A percentile compares a stretch with the other conserved stretches of the same genome.
Conservation (phyloP, 805 yeast genomes). For the Schwanniomyces yamadae region DNA sequence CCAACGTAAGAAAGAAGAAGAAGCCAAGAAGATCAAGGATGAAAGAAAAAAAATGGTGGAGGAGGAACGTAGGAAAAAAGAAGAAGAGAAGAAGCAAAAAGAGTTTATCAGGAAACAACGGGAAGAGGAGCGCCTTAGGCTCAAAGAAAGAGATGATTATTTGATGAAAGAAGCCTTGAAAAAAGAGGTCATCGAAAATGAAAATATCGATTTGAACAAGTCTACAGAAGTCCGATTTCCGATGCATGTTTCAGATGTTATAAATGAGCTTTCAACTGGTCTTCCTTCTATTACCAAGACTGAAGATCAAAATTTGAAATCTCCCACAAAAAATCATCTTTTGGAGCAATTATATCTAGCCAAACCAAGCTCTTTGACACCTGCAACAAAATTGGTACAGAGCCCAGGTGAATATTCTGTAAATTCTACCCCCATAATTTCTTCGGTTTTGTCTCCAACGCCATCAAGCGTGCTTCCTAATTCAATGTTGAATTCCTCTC, state of each 20-base stretch:
- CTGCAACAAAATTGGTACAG: slow-evolving; percentile 5
- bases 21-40: slow-evolving; percentile 23
- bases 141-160: slow-evolving; percentile 8
- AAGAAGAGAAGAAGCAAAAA: slow-evolving; percentile 23
- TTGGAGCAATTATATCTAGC: slow-evolving; percentile 37
- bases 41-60: slow-evolving; percentile 24
- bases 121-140: slow-evolving; percentile 17
- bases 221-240: too few species aligned
- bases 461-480: slow-evolving; percentile 6
- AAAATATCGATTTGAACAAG: too few species aligned
- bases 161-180: too few species aligned
- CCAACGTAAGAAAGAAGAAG: slow-evolving; percentile 28
- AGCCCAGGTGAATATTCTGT: slow-evolving; percentile 7
- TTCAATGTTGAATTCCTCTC: background rate
- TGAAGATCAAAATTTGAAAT: too few species aligned
- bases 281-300: too few species aligned
- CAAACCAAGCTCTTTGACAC: slow-evolving; percentile 19
- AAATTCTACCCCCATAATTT: slow-evolving; percentile 2
- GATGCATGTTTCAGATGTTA: too few species aligned
- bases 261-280: too few species aligned
- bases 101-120: slow-evolving; percentile 14
- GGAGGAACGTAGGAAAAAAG: slow-evolving; percentile 22
- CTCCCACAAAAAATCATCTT: slow-evolving; percentile 20
- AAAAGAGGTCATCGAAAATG: too few species aligned
- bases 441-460: slow-evolving; percentile 7